Conservation (phyloP, 306 rosid species). For the Parietaria judaica region DNA sequence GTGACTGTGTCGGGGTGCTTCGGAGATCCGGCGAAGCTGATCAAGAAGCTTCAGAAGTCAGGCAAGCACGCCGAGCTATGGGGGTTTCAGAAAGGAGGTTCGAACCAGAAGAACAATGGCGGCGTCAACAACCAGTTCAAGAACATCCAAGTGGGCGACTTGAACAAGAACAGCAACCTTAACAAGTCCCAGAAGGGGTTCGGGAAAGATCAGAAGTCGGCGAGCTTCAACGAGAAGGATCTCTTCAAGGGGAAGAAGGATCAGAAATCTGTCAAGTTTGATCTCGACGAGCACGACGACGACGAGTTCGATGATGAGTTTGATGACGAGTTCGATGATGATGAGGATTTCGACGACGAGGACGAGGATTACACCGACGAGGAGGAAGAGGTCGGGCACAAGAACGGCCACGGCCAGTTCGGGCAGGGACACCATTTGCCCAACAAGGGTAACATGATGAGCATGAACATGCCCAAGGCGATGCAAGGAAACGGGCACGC, state of each 20-base stretch:
- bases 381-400: constrained; percentile 34
- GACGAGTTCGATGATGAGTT: constrained; percentile 32
- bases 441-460: constrained; percentile 17
- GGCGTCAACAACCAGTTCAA: constrained; percentile 49
- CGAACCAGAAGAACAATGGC: constrained; percentile 31
- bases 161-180: constrained; percentile 39
- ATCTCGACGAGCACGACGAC: constrained; percentile 29
- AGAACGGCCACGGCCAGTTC: constrained; percentile 33
- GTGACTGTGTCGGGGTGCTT: constrained; percentile 41
- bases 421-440: constrained; percentile 43
- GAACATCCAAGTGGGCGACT: constrained; percentile 36
- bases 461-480: constrained; percentile 17
- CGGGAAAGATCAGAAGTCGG: constrained; percentile 10
- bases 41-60: constrained; percentile 44
- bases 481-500: constrained; percentile 22
- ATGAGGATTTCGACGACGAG: constrained; percentile 39
- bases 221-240: background rate
- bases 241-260: constrained; percentile 16
- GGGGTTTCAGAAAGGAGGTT: constrained; percentile 45
- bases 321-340: constrained; percentile 41
- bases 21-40: constrained; percentile 50
- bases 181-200: constrained; percentile 45
- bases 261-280: constrained; percentile 71
- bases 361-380: constrained; percentile 41
- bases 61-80: constrained; percentile 67